Conservation (phyloP, 2,329 filamentous ascomycete species). For the Trichoderma pleuroti region DNA sequence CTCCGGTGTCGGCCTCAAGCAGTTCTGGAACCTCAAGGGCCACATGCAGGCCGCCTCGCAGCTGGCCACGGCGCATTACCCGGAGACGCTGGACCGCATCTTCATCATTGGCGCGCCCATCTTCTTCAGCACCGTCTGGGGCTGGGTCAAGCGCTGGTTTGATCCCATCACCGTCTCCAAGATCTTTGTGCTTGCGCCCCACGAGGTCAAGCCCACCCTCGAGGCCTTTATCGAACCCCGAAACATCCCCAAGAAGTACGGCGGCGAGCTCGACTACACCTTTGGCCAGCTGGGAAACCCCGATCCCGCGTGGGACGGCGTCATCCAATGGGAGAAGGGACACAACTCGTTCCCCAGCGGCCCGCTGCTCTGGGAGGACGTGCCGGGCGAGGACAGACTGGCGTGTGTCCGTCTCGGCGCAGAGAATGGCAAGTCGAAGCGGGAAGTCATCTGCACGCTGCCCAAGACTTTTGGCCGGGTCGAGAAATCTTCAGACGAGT, state of each 20-base stretch:
- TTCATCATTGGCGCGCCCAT: slow-evolving; percentile 80
- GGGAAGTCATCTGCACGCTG: slow-evolving; percentile 50
- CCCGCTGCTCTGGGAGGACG: slow-evolving; percentile 56
- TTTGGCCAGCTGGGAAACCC: slow-evolving; percentile 73
- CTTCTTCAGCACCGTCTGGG: slow-evolving; percentile 92
- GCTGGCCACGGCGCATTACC: slow-evolving; percentile 89
- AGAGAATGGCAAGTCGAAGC: slow-evolving; percentile 42
- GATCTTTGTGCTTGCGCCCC: slow-evolving; percentile 79
- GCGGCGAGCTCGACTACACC: slow-evolving; percentile 77
- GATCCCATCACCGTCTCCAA: slow-evolving; percentile 91
- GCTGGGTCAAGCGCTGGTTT: slow-evolving; percentile 95
- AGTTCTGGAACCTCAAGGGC: slow-evolving; percentile 90
- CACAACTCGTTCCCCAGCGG: slow-evolving; percentile 53
- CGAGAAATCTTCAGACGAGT: slow-evolving; percentile 1
- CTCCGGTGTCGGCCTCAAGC: slow-evolving; percentile 78
- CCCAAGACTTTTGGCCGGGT: slow-evolving; percentile 36
- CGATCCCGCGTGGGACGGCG: slow-evolving; percentile 57
- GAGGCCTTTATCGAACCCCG: slow-evolving; percentile 74
- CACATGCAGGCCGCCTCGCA: slow-evolving; percentile 93
- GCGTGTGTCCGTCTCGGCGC: slow-evolving; percentile 54
- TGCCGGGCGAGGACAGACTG: slow-evolving; percentile 42
- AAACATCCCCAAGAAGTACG: slow-evolving; percentile 87
- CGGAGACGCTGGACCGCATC: slow-evolving; percentile 72
- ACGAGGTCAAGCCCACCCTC: slow-evolving; percentile 74
- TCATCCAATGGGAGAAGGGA: slow-evolving; percentile 51